Evolutionary conservation across 495 filamentous ascomycete genomes (phyloP).

Genomic region (Pseudoneurospora amorphoporcata): DNA sequence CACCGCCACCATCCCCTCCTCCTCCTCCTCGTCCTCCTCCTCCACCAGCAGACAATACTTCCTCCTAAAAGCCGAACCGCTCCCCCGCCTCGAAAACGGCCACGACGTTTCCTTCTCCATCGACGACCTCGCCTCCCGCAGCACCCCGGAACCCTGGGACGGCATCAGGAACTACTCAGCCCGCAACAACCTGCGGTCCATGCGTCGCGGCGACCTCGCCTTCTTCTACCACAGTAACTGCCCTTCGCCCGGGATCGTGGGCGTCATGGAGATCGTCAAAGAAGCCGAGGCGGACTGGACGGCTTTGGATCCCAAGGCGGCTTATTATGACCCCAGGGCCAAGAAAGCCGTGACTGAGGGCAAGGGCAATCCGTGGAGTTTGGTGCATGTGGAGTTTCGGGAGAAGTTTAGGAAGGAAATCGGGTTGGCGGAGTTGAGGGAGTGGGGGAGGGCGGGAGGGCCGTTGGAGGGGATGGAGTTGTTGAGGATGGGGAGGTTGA

Average conservation of each 20-base stretch:
- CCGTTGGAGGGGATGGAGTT: slow-evolving; percentile 74
- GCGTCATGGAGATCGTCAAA: slow-evolving; percentile 84
- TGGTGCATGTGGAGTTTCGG: slow-evolving; percentile 79
- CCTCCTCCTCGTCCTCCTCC: neutral
- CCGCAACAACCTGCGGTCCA: slow-evolving; percentile 76
- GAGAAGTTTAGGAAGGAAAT: slow-evolving; percentile 68
- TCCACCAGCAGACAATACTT: slow-evolving; percentile 45
- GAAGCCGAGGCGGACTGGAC: slow-evolving; percentile 74
- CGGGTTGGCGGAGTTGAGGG: slow-evolving; percentile 63
- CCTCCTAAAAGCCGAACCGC: slow-evolving; percentile 94
- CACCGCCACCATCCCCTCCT: neutral
- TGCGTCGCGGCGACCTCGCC: slow-evolving; percentile 84
- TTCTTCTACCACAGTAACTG: slow-evolving; percentile 99
- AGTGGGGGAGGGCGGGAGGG: slow-evolving; percentile 41
- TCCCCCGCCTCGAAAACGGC: slow-evolving; percentile 75
- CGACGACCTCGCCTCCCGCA: slow-evolving; percentile 66
- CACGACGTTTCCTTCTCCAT: slow-evolving; percentile 89
- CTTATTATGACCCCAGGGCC: slow-evolving; percentile 75
- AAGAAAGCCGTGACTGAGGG: slow-evolving; percentile 44
- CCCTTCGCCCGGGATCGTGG: slow-evolving; percentile 81
- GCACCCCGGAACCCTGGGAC: slow-evolving; percentile 79
- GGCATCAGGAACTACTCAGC: slow-evolving; percentile 50
- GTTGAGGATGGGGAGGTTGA: slow-evolving; percentile 68
- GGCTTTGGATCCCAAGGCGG: slow-evolving; percentile 64
- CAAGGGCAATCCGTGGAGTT: slow-evolving; percentile 51